Base-by-base conservation (phyloP, 2,329 filamentous ascomycete genomes). In the Fusarium chaquense region DNA sequence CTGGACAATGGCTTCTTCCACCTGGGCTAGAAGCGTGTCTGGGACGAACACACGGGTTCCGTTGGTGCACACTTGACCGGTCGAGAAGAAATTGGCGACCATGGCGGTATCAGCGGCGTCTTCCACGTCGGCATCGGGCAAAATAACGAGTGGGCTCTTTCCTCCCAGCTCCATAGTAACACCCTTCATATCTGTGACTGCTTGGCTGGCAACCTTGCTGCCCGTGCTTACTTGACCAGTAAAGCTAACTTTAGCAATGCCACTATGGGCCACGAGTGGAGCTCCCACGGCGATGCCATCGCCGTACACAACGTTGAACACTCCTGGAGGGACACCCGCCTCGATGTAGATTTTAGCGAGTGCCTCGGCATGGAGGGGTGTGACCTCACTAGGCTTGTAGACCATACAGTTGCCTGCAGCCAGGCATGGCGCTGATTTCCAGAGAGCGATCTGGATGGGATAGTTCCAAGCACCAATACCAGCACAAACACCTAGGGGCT, bases 381-480 rank as follows among this genome's bases (percentile, higher is more conserved):
- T 97, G 78, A 92, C 91, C 82, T 97, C 93, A 71, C 91, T 94
- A 10, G 93, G 92, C 81, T 97, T 97, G 83, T 97, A 97, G 45
- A 97, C 88, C 91, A 97, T 94, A 76, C 91, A 93, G 81, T 97
- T 97, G 22, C 93, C 93, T 1, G 93, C 93, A 5, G 93, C 93
- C 16, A 97, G 85, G 73, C 93, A 96, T 0, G 93, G 92, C 1
- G 91, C 93, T 2, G 92, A 94, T 80, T 97, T 97, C 93, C 93
- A 97, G 2, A 97, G 84, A 11, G 93, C 93, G 71, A 97, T 97
- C 79, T 97, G 93, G 69, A 97, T 92, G 15, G 93, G 93, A 77
- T 97, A 97, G 81, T 97, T 97, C 93, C 93, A 97, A 16, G 93
- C 93, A 58, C 93, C 93, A 71, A 97, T 97, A 60, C 92, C 93